Percentiles rank a stretch among this genome's conserved stretches.
phyloP scores from a whole-genome alignment of 2,329 filamentous ascomycete species.

The Pseudopyrenochaeta lycopersici region DNA sequence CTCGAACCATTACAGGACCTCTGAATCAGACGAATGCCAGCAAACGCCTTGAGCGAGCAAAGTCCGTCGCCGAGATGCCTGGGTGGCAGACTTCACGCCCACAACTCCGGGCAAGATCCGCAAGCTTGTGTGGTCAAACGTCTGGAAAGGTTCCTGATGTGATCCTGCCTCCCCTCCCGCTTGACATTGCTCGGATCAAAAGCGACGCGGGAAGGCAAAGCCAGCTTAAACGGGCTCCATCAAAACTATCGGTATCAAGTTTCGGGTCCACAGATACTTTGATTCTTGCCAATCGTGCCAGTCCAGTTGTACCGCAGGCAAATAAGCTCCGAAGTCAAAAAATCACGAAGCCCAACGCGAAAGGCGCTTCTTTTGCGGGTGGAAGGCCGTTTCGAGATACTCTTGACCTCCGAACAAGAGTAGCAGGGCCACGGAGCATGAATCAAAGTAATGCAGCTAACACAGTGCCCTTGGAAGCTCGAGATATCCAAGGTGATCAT shows the following conservation, averaged over 20 bases:
- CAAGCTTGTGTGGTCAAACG: slow-evolving; percentile 32
- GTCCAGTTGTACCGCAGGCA: slow-evolving; percentile 41
- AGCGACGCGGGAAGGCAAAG: slow-evolving; percentile 29
- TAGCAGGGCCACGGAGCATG: slow-evolving; percentile 15
- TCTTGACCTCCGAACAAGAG: slow-evolving; percentile 28
- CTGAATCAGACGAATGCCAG: slow-evolving; percentile 7
- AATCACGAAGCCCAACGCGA: slow-evolving; percentile 48
- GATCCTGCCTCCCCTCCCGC: slow-evolving; percentile 55
- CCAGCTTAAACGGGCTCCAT: slow-evolving; percentile 41
- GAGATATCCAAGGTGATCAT: not conserved
- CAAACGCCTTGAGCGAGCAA: slow-evolving; percentile 33
- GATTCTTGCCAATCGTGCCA: slow-evolving; percentile 49
- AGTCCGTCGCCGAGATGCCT: slow-evolving; percentile 34
- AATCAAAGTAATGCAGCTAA: slow-evolving; percentile 13
- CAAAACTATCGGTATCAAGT: slow-evolving; percentile 51
- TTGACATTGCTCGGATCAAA: slow-evolving; percentile 40
- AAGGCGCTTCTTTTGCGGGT: slow-evolving; percentile 40
- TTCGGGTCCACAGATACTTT: slow-evolving; percentile 53
- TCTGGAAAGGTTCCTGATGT: slow-evolving; percentile 52
- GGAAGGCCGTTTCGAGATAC: slow-evolving; percentile 40
- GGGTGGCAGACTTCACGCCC: slow-evolving; percentile 21
- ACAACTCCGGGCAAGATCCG: slow-evolving; percentile 33
- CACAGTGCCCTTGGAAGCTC: not conserved
- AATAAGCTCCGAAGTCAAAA: slow-evolving; percentile 42
- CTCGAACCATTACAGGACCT: not conserved